phyloP scores from a whole-genome alignment of 495 filamentous ascomycete species.

The Annulohypoxylon nitens region DNA sequence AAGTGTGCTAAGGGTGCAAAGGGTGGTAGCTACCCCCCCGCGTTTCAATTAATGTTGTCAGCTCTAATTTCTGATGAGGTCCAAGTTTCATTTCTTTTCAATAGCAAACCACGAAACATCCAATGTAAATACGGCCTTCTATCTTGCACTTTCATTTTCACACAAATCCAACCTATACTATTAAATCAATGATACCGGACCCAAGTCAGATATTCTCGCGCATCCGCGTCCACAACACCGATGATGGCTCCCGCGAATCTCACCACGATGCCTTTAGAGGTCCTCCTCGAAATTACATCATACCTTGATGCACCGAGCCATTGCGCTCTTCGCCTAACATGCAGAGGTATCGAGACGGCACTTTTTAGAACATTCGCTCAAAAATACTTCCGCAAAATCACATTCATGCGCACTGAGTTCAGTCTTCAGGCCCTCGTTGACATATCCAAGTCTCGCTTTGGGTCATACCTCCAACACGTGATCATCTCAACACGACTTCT shows the following conservation, averaged over 20 bases:
- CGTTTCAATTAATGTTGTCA: not conserved
- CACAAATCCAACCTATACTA: not conserved
- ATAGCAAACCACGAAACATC: not conserved
- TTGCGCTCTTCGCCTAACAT: conserved; percentile 57
- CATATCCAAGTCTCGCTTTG: conserved; percentile 61
- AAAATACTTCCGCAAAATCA: conserved; percentile 66
- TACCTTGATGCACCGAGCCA: conserved; percentile 56
- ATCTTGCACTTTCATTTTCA: not conserved
- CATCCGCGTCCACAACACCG: not conserved
- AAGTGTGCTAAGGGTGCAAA: no score
- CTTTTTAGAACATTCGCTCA: conserved; percentile 60
- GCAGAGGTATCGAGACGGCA: conserved; percentile 57
- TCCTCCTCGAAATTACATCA: conserved; percentile 55
- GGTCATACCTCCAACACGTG: conserved; percentile 58
- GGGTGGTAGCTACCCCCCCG: not conserved
- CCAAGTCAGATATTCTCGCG: not conserved
- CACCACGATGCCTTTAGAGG: conserved; percentile 52
- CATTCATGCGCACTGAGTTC: conserved; percentile 63
- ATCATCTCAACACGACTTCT: conserved; percentile 52
- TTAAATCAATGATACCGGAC: not conserved
- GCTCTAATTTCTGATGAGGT: not conserved
- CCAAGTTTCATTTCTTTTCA: not conserved
- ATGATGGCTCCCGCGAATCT: conserved; percentile 33
- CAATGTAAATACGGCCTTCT: not conserved
- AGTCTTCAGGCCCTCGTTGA: conserved; percentile 63